phyloP scores from a whole-genome alignment of 495 filamentous ascomycete species.

The Coniosporium apollinis region DNA sequence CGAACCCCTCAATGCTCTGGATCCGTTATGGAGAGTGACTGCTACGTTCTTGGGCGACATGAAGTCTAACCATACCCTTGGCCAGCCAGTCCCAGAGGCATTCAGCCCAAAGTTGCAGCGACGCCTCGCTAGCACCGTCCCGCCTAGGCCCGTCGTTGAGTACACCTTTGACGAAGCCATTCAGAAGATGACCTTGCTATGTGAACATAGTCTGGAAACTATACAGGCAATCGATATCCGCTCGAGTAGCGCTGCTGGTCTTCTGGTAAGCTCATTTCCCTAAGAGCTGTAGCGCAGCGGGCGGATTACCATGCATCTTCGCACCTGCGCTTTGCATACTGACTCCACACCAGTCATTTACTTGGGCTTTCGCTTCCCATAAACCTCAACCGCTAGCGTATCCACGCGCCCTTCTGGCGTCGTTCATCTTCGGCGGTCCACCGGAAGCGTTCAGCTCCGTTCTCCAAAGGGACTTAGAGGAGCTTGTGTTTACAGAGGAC shows the following conservation, averaged over 20 bases:
- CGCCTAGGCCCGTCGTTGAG: slow-evolving; percentile 76
- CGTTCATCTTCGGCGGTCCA: slow-evolving; percentile 45
- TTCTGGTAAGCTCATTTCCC: too few species aligned
- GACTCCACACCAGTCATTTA: slow-evolving; percentile 45
- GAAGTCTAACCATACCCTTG: slow-evolving; percentile 44
- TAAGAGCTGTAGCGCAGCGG: too few species aligned
- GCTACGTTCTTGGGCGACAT: too few species aligned
- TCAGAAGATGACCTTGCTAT: slow-evolving; percentile 49
- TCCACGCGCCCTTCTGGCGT: slow-evolving; percentile 64
- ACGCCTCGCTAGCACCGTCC: slow-evolving; percentile 76
- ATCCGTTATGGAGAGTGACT: too few species aligned
- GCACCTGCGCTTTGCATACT: too few species aligned
- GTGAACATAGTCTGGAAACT: slow-evolving; percentile 49
- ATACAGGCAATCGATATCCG: too few species aligned
- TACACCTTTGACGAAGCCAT: slow-evolving; percentile 55
- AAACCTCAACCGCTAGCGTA: slow-evolving; percentile 73
- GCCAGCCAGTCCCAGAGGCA: slow-evolving; percentile 49
- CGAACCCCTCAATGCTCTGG: too few species aligned
- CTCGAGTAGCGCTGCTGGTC: too few species aligned
- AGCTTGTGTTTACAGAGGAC: slow-evolving; percentile 56
- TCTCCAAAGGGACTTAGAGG: slow-evolving; percentile 50
- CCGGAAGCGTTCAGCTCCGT: neutral
- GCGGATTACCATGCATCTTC: too few species aligned
- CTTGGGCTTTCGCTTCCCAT: slow-evolving; percentile 57
- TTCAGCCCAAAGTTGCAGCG: slow-evolving; percentile 88